Evolutionary conservation across 306 rosid species (phyloP), one percentile per base, ranked within the genome.

Genomic region (Prunus fruticosa): DNA sequence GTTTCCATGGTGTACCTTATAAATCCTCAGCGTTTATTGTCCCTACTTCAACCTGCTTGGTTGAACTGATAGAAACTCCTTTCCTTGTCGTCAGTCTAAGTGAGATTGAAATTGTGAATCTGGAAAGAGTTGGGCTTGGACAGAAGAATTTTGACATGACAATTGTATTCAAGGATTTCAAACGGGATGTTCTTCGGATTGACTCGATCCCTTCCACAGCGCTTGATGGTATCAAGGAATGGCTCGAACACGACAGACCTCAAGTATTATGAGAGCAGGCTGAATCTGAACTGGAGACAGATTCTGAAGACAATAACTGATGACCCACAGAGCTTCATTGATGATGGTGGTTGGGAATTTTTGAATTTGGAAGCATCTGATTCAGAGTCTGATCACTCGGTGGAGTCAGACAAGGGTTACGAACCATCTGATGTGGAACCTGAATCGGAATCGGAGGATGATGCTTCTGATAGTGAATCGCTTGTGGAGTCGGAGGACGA

Each of bases 101-200:
- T 56, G 98, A 94, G 89, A 94, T 94, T 84, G 98, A 94, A 80
- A 94, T 94, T 84, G 97, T 94, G 76, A 94, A 94, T 82, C 85
- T 94, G 20, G 98, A 94, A 84, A 86, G 98, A 80, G 97, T 92
- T 77, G 98, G 98, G 67, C 97, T 94, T 77, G 98, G 98, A 79
- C 98, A 94, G 91, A 94, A 94, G 87, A 94, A 94, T 83, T 94
- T 94, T 75, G 98, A 94, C 78, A 82, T 94, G 96, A 89, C 98
- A 2, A 45, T 94, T 60, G 96, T 94, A 1, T 94, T 94, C 84
- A 94, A 92, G 87, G 98, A 94, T 85, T 94, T 94, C 66, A 94
- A 92, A 84, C 79, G 84, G 60, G 98, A 94, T 72, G 98, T 94
- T 66, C 91, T 94, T 66, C 86, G 98, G 78, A 94, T 94, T 38